Evolutionary conservation across 23 red algal genomes (phyloP).

Genomic region (Chondrus crispus): DNA sequence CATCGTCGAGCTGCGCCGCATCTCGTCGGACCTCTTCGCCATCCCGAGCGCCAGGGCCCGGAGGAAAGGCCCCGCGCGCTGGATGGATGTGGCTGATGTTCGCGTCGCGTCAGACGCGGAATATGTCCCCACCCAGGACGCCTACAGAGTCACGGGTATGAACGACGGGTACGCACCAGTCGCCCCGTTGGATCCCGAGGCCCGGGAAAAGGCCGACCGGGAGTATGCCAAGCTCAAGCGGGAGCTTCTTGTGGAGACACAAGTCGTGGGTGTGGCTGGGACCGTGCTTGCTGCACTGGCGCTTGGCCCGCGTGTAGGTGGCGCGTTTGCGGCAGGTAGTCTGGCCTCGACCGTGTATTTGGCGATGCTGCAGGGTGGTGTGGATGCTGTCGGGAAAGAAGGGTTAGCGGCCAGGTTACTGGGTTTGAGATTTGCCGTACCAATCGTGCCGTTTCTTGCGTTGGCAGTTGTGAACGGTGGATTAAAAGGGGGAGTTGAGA

Average conservation of each 20-base stretch:
- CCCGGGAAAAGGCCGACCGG: background rate
- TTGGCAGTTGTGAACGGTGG: conserved; percentile 8
- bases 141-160: conserved; percentile 50
- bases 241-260: conserved; percentile 35
- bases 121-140: conserved; percentile 55
- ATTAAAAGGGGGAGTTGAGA: too few species aligned
- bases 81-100: conserved; percentile 63
- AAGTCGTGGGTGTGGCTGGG: conserved; percentile 13
- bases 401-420: conserved; percentile 18
- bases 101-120: conserved; percentile 48
- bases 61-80: conserved; percentile 2
- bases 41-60: background rate
- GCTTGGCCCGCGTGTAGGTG: background rate
- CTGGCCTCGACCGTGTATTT: conserved; percentile 65
- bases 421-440: conserved; percentile 53
- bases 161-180: conserved; percentile 43
- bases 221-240: conserved; percentile 53
- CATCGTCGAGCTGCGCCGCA: conserved; percentile 50
- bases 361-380: conserved; percentile 45
- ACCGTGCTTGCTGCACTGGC: background rate
- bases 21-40: conserved; percentile 56
- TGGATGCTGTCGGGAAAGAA: conserved; percentile 39
- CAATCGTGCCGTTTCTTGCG: conserved; percentile 40
- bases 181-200: background rate
- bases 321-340: conserved; percentile 52